phyloP scores from a whole-genome alignment of 208 protist genomes.

The Acanthamoeba lenticulata region DNA sequence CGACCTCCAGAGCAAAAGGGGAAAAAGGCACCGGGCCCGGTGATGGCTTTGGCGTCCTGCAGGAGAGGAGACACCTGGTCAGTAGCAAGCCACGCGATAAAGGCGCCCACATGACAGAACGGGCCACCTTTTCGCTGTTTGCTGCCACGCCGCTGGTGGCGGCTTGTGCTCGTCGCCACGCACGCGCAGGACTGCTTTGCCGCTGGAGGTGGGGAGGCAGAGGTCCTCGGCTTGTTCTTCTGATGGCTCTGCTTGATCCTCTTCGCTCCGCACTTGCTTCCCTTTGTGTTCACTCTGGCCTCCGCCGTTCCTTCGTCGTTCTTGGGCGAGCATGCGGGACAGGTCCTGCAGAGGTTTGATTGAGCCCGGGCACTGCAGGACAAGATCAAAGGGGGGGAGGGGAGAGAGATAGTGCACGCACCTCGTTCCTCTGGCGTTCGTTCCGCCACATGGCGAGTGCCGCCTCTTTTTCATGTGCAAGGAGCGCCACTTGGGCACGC shows the following conservation, averaged over 20 bases:
- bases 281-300: neutral
- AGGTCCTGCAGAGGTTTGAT: neutral
- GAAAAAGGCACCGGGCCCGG: neutral
- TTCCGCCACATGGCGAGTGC: constrained; percentile 4
- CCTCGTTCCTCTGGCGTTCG: neutral
- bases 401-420: neutral
- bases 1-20: no score
- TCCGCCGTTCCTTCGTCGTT: neutral
- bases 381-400: neutral
- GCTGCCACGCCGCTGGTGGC: no score
- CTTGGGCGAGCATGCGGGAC: neutral
- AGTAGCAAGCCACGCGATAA: no score
- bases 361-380: neutral
- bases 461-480: neutral
- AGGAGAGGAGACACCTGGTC: no score
- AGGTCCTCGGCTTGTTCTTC: neutral
- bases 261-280: neutral
- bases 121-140: no score
- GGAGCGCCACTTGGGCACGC: neutral
- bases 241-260: neutral
- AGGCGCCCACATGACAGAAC: no score
- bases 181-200: neutral
- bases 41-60: no score
- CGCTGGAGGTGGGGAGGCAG: constrained; percentile 14
- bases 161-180: neutral